Evolutionary conservation across 192 early-diverging fungal genomes (phyloP).

Genomic region (Radiomyces spectabilis): DNA sequence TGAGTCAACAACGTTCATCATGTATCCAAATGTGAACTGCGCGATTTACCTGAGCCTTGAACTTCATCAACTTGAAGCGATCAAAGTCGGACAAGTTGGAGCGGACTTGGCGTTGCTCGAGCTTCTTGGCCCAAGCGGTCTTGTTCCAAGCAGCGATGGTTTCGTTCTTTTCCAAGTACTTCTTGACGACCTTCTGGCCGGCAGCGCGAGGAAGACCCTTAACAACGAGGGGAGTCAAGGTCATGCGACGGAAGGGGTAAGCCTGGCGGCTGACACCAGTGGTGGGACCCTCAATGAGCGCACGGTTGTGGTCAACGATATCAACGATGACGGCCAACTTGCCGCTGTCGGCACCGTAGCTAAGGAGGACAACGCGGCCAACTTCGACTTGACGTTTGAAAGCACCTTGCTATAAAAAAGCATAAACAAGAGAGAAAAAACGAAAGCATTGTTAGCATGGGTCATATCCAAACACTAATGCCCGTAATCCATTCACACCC

Average conservation of each 20-base stretch:
- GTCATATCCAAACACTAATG: background rate
- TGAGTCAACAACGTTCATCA: background rate
- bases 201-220: slow-evolving; percentile 77
- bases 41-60: slow-evolving; percentile 77
- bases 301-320: slow-evolving; percentile 98
- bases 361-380: slow-evolving; percentile 96
- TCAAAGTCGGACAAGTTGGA: slow-evolving; percentile 88
- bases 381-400: slow-evolving; percentile 95
- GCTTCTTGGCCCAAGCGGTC: slow-evolving; percentile 96
- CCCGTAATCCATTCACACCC: background rate
- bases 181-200: slow-evolving; percentile 68
- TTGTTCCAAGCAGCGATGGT: slow-evolving; percentile 74
- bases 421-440: background rate
- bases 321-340: slow-evolving; percentile 99
- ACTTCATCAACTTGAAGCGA: slow-evolving; percentile 95
- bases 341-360: slow-evolving; percentile 88
- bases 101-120: slow-evolving; percentile 72
- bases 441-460: background rate
- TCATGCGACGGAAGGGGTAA: slow-evolving; percentile 83
- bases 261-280: slow-evolving; percentile 86
- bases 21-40: background rate
- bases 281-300: slow-evolving; percentile 96
- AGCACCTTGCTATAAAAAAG: slow-evolving; percentile 37
- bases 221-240: slow-evolving; percentile 85
- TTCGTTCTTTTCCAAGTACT: slow-evolving; percentile 80